Conservation (phyloP, 768 basidiomycete genomes). For the Pisolithus orientalis region DNA sequence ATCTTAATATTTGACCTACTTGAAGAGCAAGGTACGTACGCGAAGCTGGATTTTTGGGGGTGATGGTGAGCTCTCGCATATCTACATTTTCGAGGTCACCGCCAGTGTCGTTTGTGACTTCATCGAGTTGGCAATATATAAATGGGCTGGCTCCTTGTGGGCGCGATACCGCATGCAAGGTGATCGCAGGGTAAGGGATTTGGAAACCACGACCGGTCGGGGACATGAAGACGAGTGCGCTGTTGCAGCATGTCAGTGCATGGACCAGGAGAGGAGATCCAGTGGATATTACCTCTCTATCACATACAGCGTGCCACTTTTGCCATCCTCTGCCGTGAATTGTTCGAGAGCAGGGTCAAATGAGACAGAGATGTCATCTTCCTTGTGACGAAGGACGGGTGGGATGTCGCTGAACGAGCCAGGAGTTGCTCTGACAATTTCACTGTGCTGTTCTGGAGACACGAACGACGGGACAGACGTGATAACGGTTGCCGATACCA, state of each 20-base stretch:
- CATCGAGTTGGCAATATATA: constrained; percentile 94
- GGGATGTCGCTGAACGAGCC: constrained; percentile 80
- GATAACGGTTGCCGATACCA: constrained; percentile 29
- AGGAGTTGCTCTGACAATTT: constrained; percentile 73
- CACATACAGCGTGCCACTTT: constrained; percentile 70
- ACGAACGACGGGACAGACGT: constrained; percentile 38
- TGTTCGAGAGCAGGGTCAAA: constrained; percentile 66
- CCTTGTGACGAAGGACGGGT: constrained; percentile 68
- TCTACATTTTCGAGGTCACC: constrained; percentile 37
- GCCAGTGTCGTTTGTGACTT: constrained; percentile 36
- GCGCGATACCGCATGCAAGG: constrained; percentile 88
- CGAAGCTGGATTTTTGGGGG: constrained; percentile 50
- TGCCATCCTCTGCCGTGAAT: constrained; percentile 45
- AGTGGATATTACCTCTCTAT: constrained; percentile 64
- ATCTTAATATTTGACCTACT: constrained; percentile 1
- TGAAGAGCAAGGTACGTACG: constrained; percentile 41
- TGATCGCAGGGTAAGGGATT: constrained; percentile 84
- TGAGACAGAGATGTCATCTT: constrained; percentile 61
- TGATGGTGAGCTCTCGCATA: constrained; percentile 79
- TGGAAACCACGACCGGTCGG: constrained; percentile 68
- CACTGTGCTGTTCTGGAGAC: constrained; percentile 61
- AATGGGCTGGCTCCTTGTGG: constrained; percentile 50
- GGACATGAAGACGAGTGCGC: constrained; percentile 75
- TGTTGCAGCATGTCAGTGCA: constrained; percentile 23
- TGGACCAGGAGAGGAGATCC: not conserved